Base-by-base conservation (phyloP, 306 rosid species). In the Vachellia pachyceras region DNA sequence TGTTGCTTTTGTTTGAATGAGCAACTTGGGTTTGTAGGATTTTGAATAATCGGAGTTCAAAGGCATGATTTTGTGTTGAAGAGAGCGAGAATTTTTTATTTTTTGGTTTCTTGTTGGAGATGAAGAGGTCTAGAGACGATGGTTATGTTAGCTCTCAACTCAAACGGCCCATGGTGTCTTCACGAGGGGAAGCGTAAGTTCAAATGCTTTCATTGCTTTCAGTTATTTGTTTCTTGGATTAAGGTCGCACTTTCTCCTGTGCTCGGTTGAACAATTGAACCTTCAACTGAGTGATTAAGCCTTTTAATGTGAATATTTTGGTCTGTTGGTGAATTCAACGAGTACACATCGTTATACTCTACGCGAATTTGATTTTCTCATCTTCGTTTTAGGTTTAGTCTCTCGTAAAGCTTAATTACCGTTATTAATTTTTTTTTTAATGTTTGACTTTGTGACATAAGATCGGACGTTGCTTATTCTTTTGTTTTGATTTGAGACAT, bases 51-150 rank as follows among this genome's bases (percentile, higher is more conserved):
- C 78, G 87, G 85, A 87, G 89, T 83, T 85, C 23, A 82, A 80
- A 80, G 80, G 89, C 91, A 91, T 94, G 94, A 69, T 91, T 88
- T 81, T 84, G 63, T 72, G 83, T 60, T 73, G 83, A 86, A 80
- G 74, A 78, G 76, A 55, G 72, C 64, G 39, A 44, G 85, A 65
- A 54, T 47, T 79, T 82, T 74, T 57, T 29, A 29, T 29, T 1
- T 79, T 36, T 66, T 17, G 46, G 22, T 72, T 72, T 12, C 3
- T 83, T 73, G 72, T 52, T 73, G 57, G 89, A 78, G 82, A 94
- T 94, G 98, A 94, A 92, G 91, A 91, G 97, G 97, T 87, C 94
- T 15, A 89, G 94, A 69, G 98, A 92, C 83, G 97, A 94, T 73
- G 95, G 72, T 77, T 94, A 69, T 77, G 85, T 83, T 89, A 89